phyloP scores from a whole-genome alignment of 176 grass and related monocot genomes.

The Metroxylon sagu region DNA sequence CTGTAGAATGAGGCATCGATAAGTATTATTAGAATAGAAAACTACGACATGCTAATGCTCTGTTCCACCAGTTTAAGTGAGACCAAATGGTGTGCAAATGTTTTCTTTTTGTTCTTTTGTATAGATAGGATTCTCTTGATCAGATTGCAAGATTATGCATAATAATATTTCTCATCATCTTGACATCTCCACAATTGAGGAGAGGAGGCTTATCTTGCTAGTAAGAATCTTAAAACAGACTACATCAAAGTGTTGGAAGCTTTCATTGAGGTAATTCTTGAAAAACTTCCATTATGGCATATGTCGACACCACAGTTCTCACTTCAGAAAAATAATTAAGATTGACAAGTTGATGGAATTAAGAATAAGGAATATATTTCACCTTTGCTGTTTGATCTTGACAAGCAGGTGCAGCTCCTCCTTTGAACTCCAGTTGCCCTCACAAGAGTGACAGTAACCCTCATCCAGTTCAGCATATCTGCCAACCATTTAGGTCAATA shows the following conservation, averaged over 20 bases:
- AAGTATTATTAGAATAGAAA: constrained; percentile 2
- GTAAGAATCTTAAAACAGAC: too few species aligned
- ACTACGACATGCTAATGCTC: not conserved
- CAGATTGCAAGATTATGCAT: too few species aligned
- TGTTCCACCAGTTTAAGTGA: not conserved
- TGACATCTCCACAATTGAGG: too few species aligned
- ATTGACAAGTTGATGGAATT: constrained; percentile 26
- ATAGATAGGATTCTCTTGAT: too few species aligned
- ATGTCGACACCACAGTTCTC: constrained; percentile 39
- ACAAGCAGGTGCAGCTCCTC: too few species aligned
- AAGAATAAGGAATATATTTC: constrained; percentile 44
- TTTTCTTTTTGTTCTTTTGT: not conserved
- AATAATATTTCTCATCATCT: too few species aligned
- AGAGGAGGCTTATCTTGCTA: too few species aligned
- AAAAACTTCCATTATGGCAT: constrained; percentile 19
- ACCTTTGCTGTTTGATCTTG: constrained; percentile 6
- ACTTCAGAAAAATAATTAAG: constrained; percentile 18
- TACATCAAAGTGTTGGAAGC: not conserved
- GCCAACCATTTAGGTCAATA: too few species aligned
- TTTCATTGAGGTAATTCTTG: not conserved
- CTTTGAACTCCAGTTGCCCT: too few species aligned
- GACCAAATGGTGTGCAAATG: not conserved
- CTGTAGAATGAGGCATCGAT: not conserved
- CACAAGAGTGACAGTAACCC: too few species aligned
- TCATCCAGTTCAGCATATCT: too few species aligned